Evolutionary conservation across 495 filamentous ascomycete genomes (phyloP), one percentile per base, ranked within the genome.

Genomic region (Geopyxis carbonaria): DNA sequence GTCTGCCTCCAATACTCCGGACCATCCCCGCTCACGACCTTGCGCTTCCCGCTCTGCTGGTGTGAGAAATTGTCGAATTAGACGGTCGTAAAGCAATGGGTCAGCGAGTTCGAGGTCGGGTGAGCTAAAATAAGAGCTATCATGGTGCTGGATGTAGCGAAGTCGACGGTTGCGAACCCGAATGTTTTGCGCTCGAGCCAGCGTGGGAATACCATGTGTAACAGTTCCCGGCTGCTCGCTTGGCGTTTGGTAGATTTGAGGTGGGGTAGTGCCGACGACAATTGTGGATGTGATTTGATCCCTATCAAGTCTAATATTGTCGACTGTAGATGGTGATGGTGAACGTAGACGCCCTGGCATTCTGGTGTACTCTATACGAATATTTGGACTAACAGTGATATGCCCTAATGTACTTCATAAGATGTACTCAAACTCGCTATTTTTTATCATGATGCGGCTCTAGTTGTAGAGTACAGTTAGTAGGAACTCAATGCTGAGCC

Each of bases 21-120:
- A 72, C 56, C 78, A 83, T 0, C 80, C 79, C 54, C 78, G 78
- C 6, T 59, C 61, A 4, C 68, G 68, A 1, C 78, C 79, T 50
- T 80, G 75, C 4, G 64, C 71, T 59, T 82, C 77, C 33, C 80
- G 65, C 56, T 86, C 80, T 11, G 69, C 60, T 1, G 77, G 50
- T 3, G 72, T 73, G 42, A 81, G 77, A 51, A 83, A 84, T 39
- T 75, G 75, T 16, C 80, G 70, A 51, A 86, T 70, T 14, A 79
- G 62, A 31, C 75, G 74, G 55, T 86, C 80, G 59, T 84, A 85
- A 20, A 82, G 64, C 24, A 86, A 64, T 1, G 80, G 80, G 59
- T 83, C 77, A 24, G 52, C 52, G 29, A 56, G 52, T 22, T 56
- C 52, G 10, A 55, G 51, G 24, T 54, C 46, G 1, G 51, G 50